These are phyloP conservation scores for Trifolium repens DNA, from an alignment of 306 rosid genomes.

Conservation along the genomic window DNA sequence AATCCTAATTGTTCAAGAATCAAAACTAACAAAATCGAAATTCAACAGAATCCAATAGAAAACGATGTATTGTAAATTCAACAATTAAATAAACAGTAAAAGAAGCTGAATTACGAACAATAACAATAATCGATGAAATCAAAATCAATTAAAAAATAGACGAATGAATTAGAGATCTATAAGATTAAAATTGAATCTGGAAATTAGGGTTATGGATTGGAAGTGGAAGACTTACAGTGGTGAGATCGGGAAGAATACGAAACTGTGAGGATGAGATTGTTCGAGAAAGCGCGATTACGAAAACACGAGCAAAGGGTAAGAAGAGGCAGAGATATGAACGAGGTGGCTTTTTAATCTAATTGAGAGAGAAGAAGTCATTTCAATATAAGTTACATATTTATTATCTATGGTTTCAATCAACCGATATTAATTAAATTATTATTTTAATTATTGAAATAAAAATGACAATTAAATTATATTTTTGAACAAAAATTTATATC, in stretches of 20 bases:
- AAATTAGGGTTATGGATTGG: conserved; percentile 44
- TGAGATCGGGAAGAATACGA: conserved; percentile 68
- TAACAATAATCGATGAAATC: conserved; percentile 11
- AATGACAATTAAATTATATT: too few relatives aligned
- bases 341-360: conserved; percentile 45
- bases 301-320: conserved; percentile 46
- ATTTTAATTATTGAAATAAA: too few relatives aligned
- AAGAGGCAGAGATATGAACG: conserved; percentile 54
- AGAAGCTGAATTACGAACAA: not conserved
- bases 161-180: conserved; percentile 67
- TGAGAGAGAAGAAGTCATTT: not conserved
- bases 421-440: too few relatives aligned
- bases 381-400: too few relatives aligned
- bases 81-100: not conserved
- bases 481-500: too few relatives aligned
- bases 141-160: conserved; percentile 4
- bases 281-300: conserved; percentile 61
- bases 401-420: too few relatives aligned
- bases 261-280: conserved; percentile 73
- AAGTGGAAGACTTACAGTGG: conserved; percentile 65
- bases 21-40: conserved; percentile 44
- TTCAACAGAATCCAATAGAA: conserved; percentile 29
- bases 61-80: conserved; percentile 9
- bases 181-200: conserved; percentile 24
- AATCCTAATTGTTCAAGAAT: conserved; percentile 32